Conservation (phyloP, 371 early-diverging fungal species). For the Lichtheimia ornata region DNA sequence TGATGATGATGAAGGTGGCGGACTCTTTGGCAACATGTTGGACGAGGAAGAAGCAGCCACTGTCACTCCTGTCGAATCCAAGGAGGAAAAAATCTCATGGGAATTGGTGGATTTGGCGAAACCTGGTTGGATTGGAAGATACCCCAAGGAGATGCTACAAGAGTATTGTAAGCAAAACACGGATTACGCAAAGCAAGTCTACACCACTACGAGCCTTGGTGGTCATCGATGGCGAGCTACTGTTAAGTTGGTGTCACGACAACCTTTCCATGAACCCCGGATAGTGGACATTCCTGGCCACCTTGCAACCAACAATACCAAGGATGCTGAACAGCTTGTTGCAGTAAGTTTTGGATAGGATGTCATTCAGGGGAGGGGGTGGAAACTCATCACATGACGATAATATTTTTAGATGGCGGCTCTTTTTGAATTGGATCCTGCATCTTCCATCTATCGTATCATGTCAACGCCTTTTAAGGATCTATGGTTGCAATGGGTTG, state of each 20-base stretch:
- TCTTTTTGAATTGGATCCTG: slow-evolving; percentile 49
- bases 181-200: slow-evolving; percentile 17
- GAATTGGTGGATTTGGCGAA: slow-evolving; percentile 21
- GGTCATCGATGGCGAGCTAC: slow-evolving; percentile 26
- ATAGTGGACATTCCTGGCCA: slow-evolving; percentile 20
- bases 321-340: slow-evolving; percentile 63
- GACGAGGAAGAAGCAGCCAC: slow-evolving; percentile 29
- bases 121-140: slow-evolving; percentile 48
- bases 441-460: slow-evolving; percentile 52
- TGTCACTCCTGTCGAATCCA: not conserved
- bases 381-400: not conserved
- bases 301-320: slow-evolving; percentile 1
- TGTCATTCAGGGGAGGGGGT: not conserved
- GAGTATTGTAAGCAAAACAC: slow-evolving; percentile 31
- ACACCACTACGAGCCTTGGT: slow-evolving; percentile 10
- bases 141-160: slow-evolving; percentile 42
- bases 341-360: slow-evolving; percentile 33
- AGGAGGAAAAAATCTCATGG: slow-evolving; percentile 10
- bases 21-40: slow-evolving; percentile 23
- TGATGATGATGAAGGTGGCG: slow-evolving; percentile 20
- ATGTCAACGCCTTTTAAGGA: slow-evolving; percentile 68
- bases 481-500: slow-evolving; percentile 63
- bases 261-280: not conserved
- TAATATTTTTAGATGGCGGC: slow-evolving; percentile 36
- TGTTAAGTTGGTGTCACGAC: slow-evolving; percentile 14